These are phyloP conservation scores for Trematosphaeria pertusa DNA, from an alignment of 2,329 filamentous ascomycete species.

Conservation along the genomic window DNA sequence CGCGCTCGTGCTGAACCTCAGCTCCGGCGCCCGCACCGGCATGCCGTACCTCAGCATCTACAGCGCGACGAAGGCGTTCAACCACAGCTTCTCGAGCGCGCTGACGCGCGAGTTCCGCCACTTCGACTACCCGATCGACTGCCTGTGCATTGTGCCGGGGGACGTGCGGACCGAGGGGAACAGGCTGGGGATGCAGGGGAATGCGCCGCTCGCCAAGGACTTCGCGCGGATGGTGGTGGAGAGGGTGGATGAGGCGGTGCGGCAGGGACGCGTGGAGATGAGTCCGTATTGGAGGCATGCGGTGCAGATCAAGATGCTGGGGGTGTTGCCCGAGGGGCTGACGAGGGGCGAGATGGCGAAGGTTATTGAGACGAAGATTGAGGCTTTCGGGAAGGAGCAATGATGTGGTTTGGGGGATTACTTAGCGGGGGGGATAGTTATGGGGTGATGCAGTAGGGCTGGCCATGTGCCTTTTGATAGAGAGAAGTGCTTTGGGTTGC, in stretches of 20 bases:
- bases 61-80: slow-evolving; percentile 8
- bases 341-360: neutral
- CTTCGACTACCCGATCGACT: slow-evolving; percentile 5
- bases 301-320: slow-evolving; percentile 1
- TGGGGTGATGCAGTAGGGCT: neutral
- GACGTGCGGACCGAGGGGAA: slow-evolving; percentile 10
- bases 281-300: slow-evolving; percentile 11
- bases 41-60: slow-evolving; percentile 9
- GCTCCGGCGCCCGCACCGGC: slow-evolving; percentile 4
- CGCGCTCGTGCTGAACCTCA: slow-evolving; percentile 6
- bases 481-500: too few species aligned
- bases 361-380: neutral
- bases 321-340: slow-evolving; percentile 1
- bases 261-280: neutral
- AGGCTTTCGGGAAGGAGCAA: neutral
- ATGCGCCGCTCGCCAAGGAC: neutral
- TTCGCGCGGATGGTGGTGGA: slow-evolving; percentile 6
- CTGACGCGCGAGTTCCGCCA: slow-evolving; percentile 7
- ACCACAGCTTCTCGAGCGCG: slow-evolving; percentile 1
- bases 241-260: slow-evolving; percentile 6
- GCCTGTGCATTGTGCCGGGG: slow-evolving; percentile 7
- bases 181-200: neutral
- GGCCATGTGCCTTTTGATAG: neutral
- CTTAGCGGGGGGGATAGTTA: neutral
- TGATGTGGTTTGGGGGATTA: neutral